phyloP scores from a whole-genome alignment of 2,329 filamentous ascomycete species.

The Ramichloridium luteum region DNA sequence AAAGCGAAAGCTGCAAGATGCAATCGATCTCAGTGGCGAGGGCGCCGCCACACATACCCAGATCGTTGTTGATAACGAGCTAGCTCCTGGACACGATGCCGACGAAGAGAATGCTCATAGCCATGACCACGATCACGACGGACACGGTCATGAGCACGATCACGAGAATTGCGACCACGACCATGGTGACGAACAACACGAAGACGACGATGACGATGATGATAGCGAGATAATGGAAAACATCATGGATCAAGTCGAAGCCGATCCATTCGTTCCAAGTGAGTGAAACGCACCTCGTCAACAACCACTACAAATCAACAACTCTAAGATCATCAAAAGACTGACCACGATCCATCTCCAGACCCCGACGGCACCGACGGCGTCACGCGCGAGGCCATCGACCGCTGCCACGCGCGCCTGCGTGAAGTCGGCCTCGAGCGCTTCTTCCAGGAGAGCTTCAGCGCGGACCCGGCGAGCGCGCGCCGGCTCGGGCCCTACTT shows the following conservation, averaged over 20 bases:
- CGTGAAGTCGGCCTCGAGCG: constrained; percentile 64
- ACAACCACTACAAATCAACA: neutral
- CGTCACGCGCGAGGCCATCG: constrained; percentile 7
- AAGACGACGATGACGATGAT: constrained; percentile 4
- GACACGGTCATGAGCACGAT: constrained; percentile 1
- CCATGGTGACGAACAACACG: too few relatives aligned
- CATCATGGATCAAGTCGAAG: constrained; percentile 6
- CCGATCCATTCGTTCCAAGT: constrained; percentile 4
- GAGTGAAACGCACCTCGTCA: too few relatives aligned
- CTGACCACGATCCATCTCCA: too few relatives aligned
- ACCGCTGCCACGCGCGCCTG: constrained; percentile 29
- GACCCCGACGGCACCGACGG: constrained; percentile 2
- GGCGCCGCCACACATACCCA: neutral
- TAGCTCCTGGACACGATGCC: neutral
- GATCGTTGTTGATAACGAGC: neutral
- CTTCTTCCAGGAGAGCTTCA: constrained; percentile 63
- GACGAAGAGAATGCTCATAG: too few relatives aligned
- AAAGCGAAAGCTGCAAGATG: constrained; percentile 5
- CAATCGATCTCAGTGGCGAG: neutral
- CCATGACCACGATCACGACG: neutral
- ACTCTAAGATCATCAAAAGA: too few relatives aligned
- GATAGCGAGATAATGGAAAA: constrained; percentile 7
- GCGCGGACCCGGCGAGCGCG: constrained; percentile 56
- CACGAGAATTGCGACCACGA: constrained; percentile 4
- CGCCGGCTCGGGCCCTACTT: constrained; percentile 82